Evolutionary conservation across 2,329 filamentous ascomycete species (phyloP).

Genomic region (Verticillium nubilum): DNA sequence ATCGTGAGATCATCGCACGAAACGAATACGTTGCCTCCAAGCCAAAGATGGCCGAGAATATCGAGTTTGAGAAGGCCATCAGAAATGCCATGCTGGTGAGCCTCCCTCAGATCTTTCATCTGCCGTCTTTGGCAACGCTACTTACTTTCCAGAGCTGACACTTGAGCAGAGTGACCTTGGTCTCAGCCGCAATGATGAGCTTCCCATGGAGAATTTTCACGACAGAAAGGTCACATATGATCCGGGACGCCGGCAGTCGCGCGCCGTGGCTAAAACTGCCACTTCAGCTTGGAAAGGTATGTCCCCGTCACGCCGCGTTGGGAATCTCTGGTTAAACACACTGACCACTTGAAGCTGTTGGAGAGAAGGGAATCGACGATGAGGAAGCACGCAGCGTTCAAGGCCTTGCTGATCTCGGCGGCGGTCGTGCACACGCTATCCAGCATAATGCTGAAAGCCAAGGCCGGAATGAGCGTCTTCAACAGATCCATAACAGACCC

Average conservation of each 20-base stretch:
- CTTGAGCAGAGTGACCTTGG: slow-evolving; percentile 23
- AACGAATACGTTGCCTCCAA: background rate
- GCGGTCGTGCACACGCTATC: background rate
- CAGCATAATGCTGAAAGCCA: background rate
- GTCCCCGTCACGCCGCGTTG: background rate
- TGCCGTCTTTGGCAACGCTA: background rate
- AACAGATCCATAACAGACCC: background rate
- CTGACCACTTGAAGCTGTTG: slow-evolving; percentile 11
- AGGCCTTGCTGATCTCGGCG: slow-evolving; percentile 16
- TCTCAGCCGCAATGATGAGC: slow-evolving; percentile 15
- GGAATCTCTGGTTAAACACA: background rate
- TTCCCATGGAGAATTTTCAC: slow-evolving; percentile 15
- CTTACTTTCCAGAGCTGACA: background rate
- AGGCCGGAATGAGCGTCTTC: background rate
- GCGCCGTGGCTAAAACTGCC: background rate
- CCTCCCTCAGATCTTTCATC: background rate
- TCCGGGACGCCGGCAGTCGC: background rate
- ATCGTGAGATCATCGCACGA: no score
- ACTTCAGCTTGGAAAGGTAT: background rate
- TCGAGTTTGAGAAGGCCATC: background rate
- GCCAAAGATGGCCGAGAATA: background rate
- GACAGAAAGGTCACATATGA: background rate
- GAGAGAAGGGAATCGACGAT: slow-evolving; percentile 20
- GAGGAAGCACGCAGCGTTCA: slow-evolving; percentile 20
- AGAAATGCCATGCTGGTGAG: background rate